phyloP scores from a whole-genome alignment of 371 early-diverging fungal species.

The Mucor ambiguus region DNA sequence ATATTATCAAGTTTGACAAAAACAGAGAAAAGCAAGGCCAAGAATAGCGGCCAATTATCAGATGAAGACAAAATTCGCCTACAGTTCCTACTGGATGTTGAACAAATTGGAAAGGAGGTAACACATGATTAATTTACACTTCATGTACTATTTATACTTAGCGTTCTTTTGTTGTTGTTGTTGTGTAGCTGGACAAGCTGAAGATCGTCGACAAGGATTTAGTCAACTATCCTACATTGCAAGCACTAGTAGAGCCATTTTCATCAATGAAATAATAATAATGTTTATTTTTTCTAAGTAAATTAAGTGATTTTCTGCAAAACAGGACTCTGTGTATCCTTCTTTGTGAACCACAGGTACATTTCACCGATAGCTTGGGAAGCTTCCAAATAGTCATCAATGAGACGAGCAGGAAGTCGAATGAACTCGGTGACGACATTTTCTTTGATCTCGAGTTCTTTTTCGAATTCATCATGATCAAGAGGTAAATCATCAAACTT shows the following conservation, averaged over 20 bases:
- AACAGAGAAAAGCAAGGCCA: constrained; percentile 35
- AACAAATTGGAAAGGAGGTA: constrained; percentile 53
- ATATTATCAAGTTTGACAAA: constrained; percentile 32
- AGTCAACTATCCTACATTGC: background rate
- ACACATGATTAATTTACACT: constrained; percentile 4
- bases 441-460: constrained; percentile 35
- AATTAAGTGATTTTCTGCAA: constrained; percentile 5
- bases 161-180: background rate
- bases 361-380: constrained; percentile 46
- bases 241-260: constrained; percentile 2
- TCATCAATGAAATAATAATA: background rate
- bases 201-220: constrained; percentile 10
- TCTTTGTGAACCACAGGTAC: constrained; percentile 52
- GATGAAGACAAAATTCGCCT: constrained; percentile 64
- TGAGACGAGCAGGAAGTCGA: constrained; percentile 30
- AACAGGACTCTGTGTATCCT: constrained; percentile 14
- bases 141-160: background rate
- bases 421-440: constrained; percentile 45
- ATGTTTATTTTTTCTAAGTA: background rate
- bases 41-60: constrained; percentile 28
- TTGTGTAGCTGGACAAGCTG: constrained; percentile 7
- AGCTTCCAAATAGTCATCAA: constrained; percentile 40
- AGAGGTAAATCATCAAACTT: constrained; percentile 44
- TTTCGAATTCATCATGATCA: constrained; percentile 49
- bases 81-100: constrained; percentile 62